Evolutionary conservation across 140 eudicot genomes (phyloP).

Genomic region (Flaveria floridana): DNA sequence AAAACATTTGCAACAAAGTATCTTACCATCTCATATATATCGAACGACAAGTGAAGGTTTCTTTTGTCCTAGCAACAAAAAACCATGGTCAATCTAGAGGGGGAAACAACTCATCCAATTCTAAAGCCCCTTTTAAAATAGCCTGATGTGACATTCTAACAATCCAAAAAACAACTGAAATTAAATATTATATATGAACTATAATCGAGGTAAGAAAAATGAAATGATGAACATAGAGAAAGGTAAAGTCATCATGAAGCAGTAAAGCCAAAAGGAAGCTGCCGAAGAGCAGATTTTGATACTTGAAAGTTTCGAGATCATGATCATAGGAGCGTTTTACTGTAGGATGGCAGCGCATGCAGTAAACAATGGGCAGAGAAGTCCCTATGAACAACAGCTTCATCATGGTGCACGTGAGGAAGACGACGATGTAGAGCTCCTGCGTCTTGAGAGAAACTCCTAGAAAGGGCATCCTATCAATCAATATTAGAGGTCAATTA

Average conservation of each 20-base stretch:
- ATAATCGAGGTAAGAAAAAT: no score
- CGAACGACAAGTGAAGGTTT: no score
- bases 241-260: conserved; percentile 64
- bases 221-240: conserved; percentile 53
- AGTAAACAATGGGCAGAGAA: conserved; percentile 67
- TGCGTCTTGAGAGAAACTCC: conserved; percentile 90
- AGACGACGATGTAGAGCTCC: conserved; percentile 68
- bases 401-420: conserved; percentile 67
- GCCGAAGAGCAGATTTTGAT: conserved; percentile 45
- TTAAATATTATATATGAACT: not conserved
- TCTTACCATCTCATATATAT: no score
- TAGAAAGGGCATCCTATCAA: not conserved
- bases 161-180: not conserved
- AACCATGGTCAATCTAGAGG: no score
- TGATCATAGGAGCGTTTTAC: conserved; percentile 65
- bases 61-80: no score
- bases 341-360: conserved; percentile 53
- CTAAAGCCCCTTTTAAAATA: not conserved
- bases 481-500: no score
- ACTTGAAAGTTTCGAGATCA: conserved; percentile 62
- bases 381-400: conserved; percentile 61
- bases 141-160: not conserved
- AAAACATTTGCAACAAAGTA: not conserved
- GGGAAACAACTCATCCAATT: not conserved
- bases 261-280: conserved; percentile 56